phyloP scores from a whole-genome alignment of 2,329 filamentous ascomycete species.

The Neoascochyta sp. region DNA sequence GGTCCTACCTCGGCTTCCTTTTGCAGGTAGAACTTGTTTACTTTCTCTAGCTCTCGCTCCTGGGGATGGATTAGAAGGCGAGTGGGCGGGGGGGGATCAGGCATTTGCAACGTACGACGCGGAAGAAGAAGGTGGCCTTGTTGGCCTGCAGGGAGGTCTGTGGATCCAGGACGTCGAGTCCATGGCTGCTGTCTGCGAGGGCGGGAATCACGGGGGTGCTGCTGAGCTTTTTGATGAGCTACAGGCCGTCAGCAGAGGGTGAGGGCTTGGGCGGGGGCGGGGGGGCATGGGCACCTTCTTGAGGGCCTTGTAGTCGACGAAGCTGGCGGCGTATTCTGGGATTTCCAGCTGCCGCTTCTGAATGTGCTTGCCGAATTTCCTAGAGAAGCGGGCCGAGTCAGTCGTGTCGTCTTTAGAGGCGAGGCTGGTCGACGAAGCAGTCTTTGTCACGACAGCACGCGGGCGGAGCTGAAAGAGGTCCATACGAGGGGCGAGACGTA shows the following conservation, averaged over 20 bases:
- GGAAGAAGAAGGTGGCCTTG: conserved; percentile 98
- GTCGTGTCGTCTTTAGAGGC: conserved; percentile 37
- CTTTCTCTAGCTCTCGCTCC: conserved; percentile 97
- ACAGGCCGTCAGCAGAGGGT: conserved; percentile 24
- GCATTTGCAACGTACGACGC: conserved; percentile 62
- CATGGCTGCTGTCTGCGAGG: conserved; percentile 58
- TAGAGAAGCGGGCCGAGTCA: conserved; percentile 47
- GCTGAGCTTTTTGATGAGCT: conserved; percentile 98
- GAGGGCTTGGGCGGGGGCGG: conserved; percentile 1
- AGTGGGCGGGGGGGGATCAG: too few relatives aligned
- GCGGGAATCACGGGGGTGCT: conserved; percentile 80
- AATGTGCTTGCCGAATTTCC: conserved; percentile 99
- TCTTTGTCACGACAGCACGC: conserved; percentile 30
- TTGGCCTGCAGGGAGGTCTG: conserved; percentile 91
- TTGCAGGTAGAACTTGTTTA: conserved; percentile 95
- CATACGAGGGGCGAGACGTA: conserved; percentile 37
- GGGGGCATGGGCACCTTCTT: conserved; percentile 71
- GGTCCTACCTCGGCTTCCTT: conserved; percentile 95
- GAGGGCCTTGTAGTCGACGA: conserved; percentile 98
- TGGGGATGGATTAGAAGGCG: conserved; percentile 44
- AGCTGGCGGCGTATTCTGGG: conserved; percentile 97
- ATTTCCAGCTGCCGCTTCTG: conserved; percentile 99
- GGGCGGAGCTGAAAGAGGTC: conserved; percentile 30
- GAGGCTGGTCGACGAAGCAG: conserved; percentile 34
- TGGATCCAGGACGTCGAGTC: conserved; percentile 60